Evolutionary conservation across 345 rosid species (phyloP).

Genomic region (Mallotus nudiflorus): DNA sequence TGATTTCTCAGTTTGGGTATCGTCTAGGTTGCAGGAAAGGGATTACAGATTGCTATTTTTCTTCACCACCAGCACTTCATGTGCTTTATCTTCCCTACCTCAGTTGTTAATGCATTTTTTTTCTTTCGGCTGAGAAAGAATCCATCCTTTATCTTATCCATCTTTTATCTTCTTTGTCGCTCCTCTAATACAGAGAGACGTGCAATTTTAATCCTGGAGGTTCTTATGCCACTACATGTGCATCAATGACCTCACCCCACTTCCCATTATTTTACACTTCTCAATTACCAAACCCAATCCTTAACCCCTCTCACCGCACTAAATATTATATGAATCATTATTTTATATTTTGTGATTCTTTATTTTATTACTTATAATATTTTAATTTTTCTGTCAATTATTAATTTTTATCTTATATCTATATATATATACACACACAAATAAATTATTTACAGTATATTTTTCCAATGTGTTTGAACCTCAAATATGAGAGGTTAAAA

Average conservation of each 20-base stretch:
- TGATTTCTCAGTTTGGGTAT: slow-evolving; percentile 53
- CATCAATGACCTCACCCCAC: slow-evolving; percentile 53
- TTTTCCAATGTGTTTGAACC: no score
- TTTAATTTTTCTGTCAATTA: no score
- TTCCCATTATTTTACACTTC: slow-evolving; percentile 43
- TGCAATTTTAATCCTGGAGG: slow-evolving; percentile 52
- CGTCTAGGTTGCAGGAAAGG: slow-evolving; percentile 66
- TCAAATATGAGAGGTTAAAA: no score
- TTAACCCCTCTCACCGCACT: slow-evolving; percentile 4
- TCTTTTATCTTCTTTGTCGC: slow-evolving; percentile 21
- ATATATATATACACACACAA: no score
- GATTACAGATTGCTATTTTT: slow-evolving; percentile 22
- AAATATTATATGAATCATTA: no score
- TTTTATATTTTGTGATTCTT: no score
- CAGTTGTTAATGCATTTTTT: slow-evolving; percentile 32
- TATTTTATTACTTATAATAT: no score
- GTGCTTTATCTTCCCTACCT: slow-evolving; percentile 53
- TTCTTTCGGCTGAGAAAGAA: slow-evolving; percentile 31
- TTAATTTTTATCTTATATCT: no score
- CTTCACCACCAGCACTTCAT: slow-evolving; percentile 45
- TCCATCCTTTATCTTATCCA: no score
- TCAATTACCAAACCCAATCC: slow-evolving; percentile 4
- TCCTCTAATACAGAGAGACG: slow-evolving; percentile 20
- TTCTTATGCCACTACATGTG: slow-evolving; percentile 61
- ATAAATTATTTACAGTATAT: no score